Base-by-base conservation (phyloP, 2,329 filamentous ascomycete species). In the Penicillium expansum region DNA sequence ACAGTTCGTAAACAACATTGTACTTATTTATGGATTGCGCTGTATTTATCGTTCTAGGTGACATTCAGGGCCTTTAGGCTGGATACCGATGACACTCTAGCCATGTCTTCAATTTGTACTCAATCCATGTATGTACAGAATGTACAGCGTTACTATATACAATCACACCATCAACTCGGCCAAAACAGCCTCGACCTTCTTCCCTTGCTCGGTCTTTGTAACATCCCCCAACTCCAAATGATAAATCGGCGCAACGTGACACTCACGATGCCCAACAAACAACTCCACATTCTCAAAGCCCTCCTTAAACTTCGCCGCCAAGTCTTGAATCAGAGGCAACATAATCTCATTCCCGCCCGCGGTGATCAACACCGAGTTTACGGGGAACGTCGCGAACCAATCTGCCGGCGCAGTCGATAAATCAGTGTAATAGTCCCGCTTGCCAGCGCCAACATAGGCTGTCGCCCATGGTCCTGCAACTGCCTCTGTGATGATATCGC, bases 321-420 rank as follows among this genome's bases (percentile, higher is more conserved):
- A 79, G 20, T 79, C 76, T 48, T 76, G 65, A 48, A 87, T 85
- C 14, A 80, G 76, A 61, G 85, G 84, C 33, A 84, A 70, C 27
- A 87, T 59, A 14, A 85, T 73, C 71, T 87, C 85, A 48, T 81
- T 78, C 1, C 74, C 79, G 0, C 85, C 85, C 1, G 74, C 81
- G 60, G 80, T 79, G 5, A 87, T 74, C 24, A 85, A 64, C 1
- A 86, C 72, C 41, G 79, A 75, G 20, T 76, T 71, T 3, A 83
- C 76, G 0, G 78, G 74, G 13, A 83, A 72, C 2, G 73, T 75
- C 10, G 74, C 65, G 77, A 82, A 87, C 84, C 84, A 87, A 1
- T 76, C 74, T 4, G 73, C 53, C 2, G 78, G 73, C 1, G 83
- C 84, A 8, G 65, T 64, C 9, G 73, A 71, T 0, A 84, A 74